A percentile compares a stretch with the other conserved stretches of the same genome.
These are phyloP conservation scores for Chaetomium sp. DNA, from an alignment of 2,329 filamentous ascomycete species.

Conservation along the genomic window DNA sequence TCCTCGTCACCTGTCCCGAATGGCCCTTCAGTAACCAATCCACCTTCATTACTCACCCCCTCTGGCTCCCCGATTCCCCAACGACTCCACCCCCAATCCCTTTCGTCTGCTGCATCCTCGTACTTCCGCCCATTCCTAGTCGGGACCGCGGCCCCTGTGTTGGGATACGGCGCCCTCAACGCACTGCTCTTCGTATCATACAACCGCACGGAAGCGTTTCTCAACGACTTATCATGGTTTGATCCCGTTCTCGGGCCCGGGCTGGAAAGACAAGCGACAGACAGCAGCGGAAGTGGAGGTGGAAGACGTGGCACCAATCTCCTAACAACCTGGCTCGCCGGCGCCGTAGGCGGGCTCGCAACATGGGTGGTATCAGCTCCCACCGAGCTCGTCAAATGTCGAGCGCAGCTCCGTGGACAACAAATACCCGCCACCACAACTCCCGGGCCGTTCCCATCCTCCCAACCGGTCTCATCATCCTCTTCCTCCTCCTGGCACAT, in stretches of 20 bases:
- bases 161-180: conserved; percentile 88
- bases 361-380: conserved; percentile 83
- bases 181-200: conserved; percentile 86
- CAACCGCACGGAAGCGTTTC: conserved; percentile 67
- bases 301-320: conserved; percentile 41
- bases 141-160: conserved; percentile 76
- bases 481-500: conserved; percentile 49
- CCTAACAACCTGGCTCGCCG: conserved; percentile 68
- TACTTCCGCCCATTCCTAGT: conserved; percentile 29
- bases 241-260: no score
- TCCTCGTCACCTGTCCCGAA: background rate
- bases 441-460: background rate
- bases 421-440: no score
- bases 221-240: conserved; percentile 35
- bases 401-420: conserved; percentile 57
- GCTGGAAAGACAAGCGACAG: background rate
- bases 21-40: background rate
- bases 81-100: background rate
- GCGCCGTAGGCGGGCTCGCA: conserved; percentile 73
- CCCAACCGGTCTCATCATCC: background rate
- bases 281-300: conserved; percentile 12
- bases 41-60: conserved; percentile 4
- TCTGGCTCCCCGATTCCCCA: conserved; percentile 10
- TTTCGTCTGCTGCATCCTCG: background rate
- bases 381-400: conserved; percentile 86